Base-by-base conservation (phyloP, 2,329 filamentous ascomycete species). In the Aspergillus tubingensis region DNA sequence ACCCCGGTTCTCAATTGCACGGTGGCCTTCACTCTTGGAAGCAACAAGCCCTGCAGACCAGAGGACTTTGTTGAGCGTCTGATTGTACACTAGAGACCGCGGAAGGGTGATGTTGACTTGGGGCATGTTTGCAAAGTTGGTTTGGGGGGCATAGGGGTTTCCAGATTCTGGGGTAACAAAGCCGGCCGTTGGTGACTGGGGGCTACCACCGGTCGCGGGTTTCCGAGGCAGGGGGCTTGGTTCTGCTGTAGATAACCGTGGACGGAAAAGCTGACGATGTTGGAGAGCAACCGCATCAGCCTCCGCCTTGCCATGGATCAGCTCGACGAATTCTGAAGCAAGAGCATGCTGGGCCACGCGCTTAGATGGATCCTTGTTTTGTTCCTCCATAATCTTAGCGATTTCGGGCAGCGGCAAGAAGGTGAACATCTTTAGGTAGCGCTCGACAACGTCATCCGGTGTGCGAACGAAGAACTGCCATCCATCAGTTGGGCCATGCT, bases 371-470 rank as follows among this genome's bases (percentile, higher is more conserved):
- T 93, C 84, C 27, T 81, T 64, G 8, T 76, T 77, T 67, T 98
- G 93, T 63, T 88, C 75, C 32, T 80, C 74, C 85, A 98, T 90
- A 55, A 91, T 75, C 13, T 80, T 70, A 3, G 82, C 72, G 65
- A 99, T 96, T n/a, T 86, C 75, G 7, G 82, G 71, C 2, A 91
- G 68, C 0, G 94, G 90, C 39, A 96, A 76, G 73, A 99, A 96
- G 0, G 95, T 99, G 73, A 99, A 92, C 21, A 96, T 85, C 72
- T 91, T 94, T 43, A 99, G 82, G 63, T 96, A 89, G 32, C 82
- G 84, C 75, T 92, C 90, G 3, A 98, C 87, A 57, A 96, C 90
- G 8, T 85, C 85, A 71, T 99, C 95, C 0, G 92, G 82, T 0
- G 90, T 88, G 54, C 91, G 86, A 65, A 97, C 82, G 69, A 98